A percentile compares a stretch with the other conserved stretches of the same genome.
Conservation (phyloP, 1,284 basidiomycete genomes). For the Heterobasidion irregulare region DNA sequence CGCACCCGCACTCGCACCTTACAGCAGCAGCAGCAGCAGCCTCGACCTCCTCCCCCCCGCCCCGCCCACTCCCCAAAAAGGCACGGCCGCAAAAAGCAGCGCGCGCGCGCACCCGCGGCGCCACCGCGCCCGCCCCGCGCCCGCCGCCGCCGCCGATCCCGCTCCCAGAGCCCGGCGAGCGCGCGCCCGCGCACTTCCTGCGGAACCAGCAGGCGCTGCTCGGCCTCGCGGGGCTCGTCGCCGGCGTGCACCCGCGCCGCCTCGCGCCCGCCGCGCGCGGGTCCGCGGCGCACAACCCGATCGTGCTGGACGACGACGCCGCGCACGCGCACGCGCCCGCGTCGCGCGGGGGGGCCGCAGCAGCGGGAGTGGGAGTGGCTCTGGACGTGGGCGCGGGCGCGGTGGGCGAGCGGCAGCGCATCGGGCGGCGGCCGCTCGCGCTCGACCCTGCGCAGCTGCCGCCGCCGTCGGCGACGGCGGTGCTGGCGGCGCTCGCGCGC, state of each 20-base stretch:
- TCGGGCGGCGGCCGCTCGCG: conserved; percentile 12
- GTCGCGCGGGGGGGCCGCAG: too few species aligned
- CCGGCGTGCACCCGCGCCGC: conserved; percentile 50
- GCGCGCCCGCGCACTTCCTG: conserved; percentile 59
- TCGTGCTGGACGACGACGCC: conserved; percentile 49
- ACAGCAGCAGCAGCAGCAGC: conserved; percentile 1
- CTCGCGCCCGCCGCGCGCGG: conserved; percentile 38
- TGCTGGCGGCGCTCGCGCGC: conserved; percentile 46
- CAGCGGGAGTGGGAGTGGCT: too few species aligned
- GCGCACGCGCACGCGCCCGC: too few species aligned
- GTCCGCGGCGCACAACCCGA: conserved; percentile 50
- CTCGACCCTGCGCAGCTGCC: conserved; percentile 32
- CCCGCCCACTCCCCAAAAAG: neutral
- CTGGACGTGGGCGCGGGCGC: too few species aligned
- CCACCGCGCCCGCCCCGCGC: conserved; percentile 17
- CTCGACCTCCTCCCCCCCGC: neutral
- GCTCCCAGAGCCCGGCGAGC: conserved; percentile 50
- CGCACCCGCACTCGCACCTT: too few species aligned
- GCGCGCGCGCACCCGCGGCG: neutral
- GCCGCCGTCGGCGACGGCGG: conserved; percentile 43
- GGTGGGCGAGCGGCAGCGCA: conserved; percentile 22
- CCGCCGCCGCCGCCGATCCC: conserved; percentile 43
- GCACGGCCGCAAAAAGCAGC: neutral
- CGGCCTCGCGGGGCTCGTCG: conserved; percentile 61
- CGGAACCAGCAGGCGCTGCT: conserved; percentile 64